A percentile compares a stretch with the other conserved stretches of the same genome.
Conservation (phyloP, 1,139 yeast species). For the Lodderomyces theae region DNA sequence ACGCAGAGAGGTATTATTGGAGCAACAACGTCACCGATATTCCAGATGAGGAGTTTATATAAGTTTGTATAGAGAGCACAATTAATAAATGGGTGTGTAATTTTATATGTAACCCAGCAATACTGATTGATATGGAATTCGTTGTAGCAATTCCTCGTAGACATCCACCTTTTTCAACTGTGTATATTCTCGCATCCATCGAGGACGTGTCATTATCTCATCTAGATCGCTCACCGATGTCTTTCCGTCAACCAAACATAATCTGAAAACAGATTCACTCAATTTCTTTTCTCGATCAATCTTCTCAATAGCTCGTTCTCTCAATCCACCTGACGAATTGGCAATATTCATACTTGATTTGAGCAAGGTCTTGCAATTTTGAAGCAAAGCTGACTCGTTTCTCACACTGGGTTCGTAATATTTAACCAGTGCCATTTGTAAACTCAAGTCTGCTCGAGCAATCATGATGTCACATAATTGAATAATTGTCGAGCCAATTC, state of each 20-base stretch:
- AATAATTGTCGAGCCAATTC: conserved; percentile 36
- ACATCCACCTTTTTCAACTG: conserved; percentile 27
- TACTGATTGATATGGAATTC: not conserved
- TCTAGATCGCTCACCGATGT: conserved; percentile 34
- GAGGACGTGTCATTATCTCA: conserved; percentile 30
- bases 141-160: conserved; percentile 20
- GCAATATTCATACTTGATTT: conserved; percentile 49
- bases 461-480: conserved; percentile 44
- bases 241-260: conserved; percentile 46
- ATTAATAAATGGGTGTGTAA: not conserved
- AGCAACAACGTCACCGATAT: conserved; percentile 30
- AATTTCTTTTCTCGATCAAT: conserved; percentile 39
- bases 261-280: conserved; percentile 44
- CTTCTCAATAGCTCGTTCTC: conserved; percentile 48
- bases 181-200: conserved; percentile 33
- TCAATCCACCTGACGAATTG: conserved; percentile 47
- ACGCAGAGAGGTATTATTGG: conserved; percentile 11
- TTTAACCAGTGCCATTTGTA: conserved; percentile 42
- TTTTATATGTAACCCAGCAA: not conserved
- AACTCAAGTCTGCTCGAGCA: conserved; percentile 52
- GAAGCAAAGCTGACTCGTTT: conserved; percentile 28
- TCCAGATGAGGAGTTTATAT: conserved; percentile 17
- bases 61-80: not conserved
- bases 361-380: conserved; percentile 41
- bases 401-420: conserved; percentile 28